Percentiles rank a stretch among this genome's conserved stretches.
Evolutionary conservation across 352 stramenopile genomes (phyloP).

Genomic region (Phytophthora kernoviae): DNA sequence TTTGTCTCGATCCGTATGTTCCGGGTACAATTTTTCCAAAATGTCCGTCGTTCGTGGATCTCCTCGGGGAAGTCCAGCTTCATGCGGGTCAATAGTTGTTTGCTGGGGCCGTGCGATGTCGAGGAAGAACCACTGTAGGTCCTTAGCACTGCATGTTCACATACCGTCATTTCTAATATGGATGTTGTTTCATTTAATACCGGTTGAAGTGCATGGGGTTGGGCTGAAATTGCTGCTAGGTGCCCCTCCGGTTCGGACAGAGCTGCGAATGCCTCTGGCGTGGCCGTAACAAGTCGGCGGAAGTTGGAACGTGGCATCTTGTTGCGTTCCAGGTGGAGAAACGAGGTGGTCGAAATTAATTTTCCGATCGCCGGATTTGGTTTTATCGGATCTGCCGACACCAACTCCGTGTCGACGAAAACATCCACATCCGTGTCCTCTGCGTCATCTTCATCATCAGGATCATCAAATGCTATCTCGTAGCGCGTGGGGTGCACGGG

Average conservation of each 20-base stretch:
- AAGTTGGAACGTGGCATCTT: neutral
- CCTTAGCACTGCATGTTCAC: conserved; percentile 3
- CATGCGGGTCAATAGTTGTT: neutral
- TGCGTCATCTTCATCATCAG: too few species aligned
- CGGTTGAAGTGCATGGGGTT: neutral
- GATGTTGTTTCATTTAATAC: neutral
- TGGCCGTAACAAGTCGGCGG: too few species aligned
- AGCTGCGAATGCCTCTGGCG: too few species aligned
- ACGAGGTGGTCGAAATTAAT: conserved; percentile 1
- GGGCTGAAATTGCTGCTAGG: neutral
- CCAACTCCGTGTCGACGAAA: neutral
- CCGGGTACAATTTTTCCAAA: conserved; percentile 4
- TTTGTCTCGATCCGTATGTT: neutral
- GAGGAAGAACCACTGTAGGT: conserved; percentile 3
- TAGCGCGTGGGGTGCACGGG: neutral
- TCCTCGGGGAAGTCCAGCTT: neutral
- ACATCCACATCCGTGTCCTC: conserved; percentile 4
- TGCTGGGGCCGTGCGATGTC: neutral
- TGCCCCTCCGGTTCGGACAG: conserved; percentile 1
- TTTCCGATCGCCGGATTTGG: neutral
- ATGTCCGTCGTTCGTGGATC: neutral
- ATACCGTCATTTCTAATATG: neutral
- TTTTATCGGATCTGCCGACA: conserved; percentile 1
- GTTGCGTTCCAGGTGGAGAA: neutral
- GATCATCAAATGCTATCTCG: conserved; percentile 10